phyloP scores from a whole-genome alignment of 805 yeast species.

The Aciculoconidium aculeatum region DNA sequence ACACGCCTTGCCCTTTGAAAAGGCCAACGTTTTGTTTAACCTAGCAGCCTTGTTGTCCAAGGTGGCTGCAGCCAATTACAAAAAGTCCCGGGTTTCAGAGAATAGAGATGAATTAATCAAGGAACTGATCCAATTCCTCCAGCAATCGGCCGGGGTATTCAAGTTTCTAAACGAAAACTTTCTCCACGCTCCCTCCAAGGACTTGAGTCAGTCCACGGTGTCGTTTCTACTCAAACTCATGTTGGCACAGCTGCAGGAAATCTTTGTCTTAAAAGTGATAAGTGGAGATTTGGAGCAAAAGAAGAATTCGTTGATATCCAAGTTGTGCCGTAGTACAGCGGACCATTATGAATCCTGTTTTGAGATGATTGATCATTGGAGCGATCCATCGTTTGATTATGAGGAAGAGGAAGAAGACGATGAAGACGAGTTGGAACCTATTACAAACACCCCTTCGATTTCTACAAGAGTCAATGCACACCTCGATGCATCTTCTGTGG shows the following conservation, averaged over 20 bases:
- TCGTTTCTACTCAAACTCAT: slow-evolving; percentile 57
- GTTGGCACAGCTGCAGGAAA: slow-evolving; percentile 87
- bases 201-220: slow-evolving; percentile 64
- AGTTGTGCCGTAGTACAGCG: slow-evolving; percentile 59
- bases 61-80: slow-evolving; percentile 35
- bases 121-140: slow-evolving; percentile 52
- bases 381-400: slow-evolving; percentile 10
- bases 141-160: slow-evolving; percentile 75
- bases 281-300: slow-evolving; percentile 42
- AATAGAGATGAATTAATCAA: slow-evolving; percentile 43
- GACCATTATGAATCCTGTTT: slow-evolving; percentile 47
- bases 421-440: slow-evolving; percentile 14
- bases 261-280: slow-evolving; percentile 61
- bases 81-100: slow-evolving; percentile 17
- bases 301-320: slow-evolving; percentile 69
- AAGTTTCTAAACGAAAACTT: slow-evolving; percentile 72
- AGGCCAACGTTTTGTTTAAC: slow-evolving; percentile 78
- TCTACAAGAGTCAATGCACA: slow-evolving; percentile 18
- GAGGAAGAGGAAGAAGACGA: slow-evolving; percentile 28
- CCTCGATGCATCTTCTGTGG: slow-evolving; percentile 44
- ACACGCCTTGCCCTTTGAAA: slow-evolving; percentile 79
- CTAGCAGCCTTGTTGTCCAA: slow-evolving; percentile 59
- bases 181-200: slow-evolving; percentile 82
- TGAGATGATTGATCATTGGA: slow-evolving; percentile 32
- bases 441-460: slow-evolving; percentile 5